Evolutionary conservation across 176 grass and related monocot genomes (phyloP), one percentile per base, ranked within the genome.

Genomic region (Bothriochloa decipiens): DNA sequence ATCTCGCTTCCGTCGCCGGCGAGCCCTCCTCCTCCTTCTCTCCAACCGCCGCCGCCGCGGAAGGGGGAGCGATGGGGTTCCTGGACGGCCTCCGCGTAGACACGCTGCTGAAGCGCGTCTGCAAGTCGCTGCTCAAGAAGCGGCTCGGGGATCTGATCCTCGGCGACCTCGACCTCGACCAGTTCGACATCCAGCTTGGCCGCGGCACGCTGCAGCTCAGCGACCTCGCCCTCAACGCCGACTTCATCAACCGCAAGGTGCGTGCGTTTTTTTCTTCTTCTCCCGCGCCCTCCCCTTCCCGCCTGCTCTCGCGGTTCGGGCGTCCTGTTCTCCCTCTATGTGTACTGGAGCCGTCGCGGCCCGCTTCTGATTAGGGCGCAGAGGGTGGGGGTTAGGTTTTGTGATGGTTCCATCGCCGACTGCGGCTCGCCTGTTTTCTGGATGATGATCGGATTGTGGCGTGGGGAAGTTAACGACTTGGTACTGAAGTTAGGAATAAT

Each of bases 41-140:
- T 12, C 17, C 18, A 8, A 10, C 17, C 53, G 11, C 26, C 60
- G 33, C 52, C 37, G 22, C 40, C 39, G 23, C 18, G 27, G 14
- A 28, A 32, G 14, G 26, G 22, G 70, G 27, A 71, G 68, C 65
- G 78, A 89, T 97, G 94, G 84, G 85, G 53, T 63, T 93, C 7
- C 39, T 86, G 32, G 80, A 82, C 57, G 83, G 78, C n/a, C 74
- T 95, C 6, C 88, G 78, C 12, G 57, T 87, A n/a, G 68, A 70
- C 67, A 92, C 78, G 43, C 79, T 91, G 47, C 60, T 99, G 78
- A 99, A 99, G 91, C 89, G 93, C 58, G 71, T 95, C 4, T 99
- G 93, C 78, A 95, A 94, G 82, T 95, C 94, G 81, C 87, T 99
- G 18, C 65, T 99, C 60, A 99, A 96, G 93, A 99, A 96, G 87